Base-by-base conservation (phyloP, 1,284 basidiomycete genomes). In the Sporisorium sorghi region DNA sequence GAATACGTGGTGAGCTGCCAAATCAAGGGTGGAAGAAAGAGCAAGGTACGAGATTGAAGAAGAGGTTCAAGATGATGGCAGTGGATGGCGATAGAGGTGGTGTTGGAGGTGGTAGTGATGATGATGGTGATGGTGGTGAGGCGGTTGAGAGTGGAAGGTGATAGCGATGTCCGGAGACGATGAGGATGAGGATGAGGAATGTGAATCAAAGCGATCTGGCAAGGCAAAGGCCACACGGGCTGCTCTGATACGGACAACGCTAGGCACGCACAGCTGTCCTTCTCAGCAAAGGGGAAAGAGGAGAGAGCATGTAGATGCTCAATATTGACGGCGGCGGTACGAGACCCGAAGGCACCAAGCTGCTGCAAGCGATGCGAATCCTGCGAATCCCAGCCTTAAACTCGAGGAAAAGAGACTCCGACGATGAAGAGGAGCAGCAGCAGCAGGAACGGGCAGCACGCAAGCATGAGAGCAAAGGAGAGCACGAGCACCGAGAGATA, bases 271-370 rank as follows among this genome's bases (percentile, higher is more conserved):
- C 9, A 17, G 30, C 23, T 32, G 33, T 35, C 33, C 12, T 9
- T 40, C n/a, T 33, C 5, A n/a, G 37, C 17, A 14, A 40, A 40
- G n/a, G n/a, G 37, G 37, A 4, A 12, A 11, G 32, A 33, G 32
- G 11, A 43, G 26, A 39, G 44, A 24, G 23, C 9, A n/a, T 30
- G 65, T 68, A 68, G 65, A 68, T 68, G 65, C 58, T 61, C 58
- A 68, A 68, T 55, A 33, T 60, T 19, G 33, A 32, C 26, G 32
- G 49, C 44, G 47, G 63, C 40, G n/a, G n/a, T n/a, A 52, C 33
- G 9, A 48, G 51, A 24, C 37, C 39, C 26, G 24, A 19, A 35
- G 19, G 15, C 26, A 32, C 11, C 11, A 33, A 12, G 37, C 21
- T 21, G 23, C 24, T n/a, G n/a, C n/a, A n/a, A 37, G 54, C 33